Percentiles rank a stretch among this genome's conserved stretches.
Conservation (phyloP, 208 protist genomes). For the Trypanosoma cruzi region DNA sequence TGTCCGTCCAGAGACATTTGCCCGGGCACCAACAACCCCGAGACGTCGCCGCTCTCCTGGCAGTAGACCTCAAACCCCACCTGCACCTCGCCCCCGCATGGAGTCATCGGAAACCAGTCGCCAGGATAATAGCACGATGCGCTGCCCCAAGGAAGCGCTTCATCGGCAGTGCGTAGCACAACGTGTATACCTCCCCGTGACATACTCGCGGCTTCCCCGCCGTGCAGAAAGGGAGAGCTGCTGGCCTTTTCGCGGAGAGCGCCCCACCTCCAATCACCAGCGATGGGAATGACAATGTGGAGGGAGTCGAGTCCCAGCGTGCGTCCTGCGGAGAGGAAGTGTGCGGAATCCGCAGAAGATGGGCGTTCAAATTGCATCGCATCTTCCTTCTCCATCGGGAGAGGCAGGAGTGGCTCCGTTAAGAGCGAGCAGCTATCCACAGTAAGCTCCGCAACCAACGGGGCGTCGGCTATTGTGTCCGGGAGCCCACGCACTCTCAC, state of each 20-base stretch:
- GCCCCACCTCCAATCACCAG: background rate
- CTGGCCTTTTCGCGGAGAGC: background rate
- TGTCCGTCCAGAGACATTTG: background rate
- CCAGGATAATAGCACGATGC: conserved; percentile 24
- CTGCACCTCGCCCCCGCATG: conserved; percentile 32
- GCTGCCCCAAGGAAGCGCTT: conserved; percentile 21
- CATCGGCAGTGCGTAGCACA: conserved; percentile 23
- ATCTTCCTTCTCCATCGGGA: background rate
- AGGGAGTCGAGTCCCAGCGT: conserved; percentile 17
- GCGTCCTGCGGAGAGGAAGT: background rate
- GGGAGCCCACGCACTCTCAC: conserved; percentile 16
- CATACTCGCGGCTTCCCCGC: background rate
- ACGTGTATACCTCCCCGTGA: conserved; percentile 20
- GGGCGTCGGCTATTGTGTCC: background rate
- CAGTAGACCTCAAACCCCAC: conserved; percentile 30
- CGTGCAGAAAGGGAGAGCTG: background rate
- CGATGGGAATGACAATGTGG: conserved; percentile 18
- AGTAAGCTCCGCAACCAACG: conserved; percentile 11
- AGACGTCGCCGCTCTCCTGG: background rate
- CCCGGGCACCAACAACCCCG: background rate
- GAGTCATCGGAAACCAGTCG: conserved; percentile 27
- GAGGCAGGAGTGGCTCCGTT: conserved; percentile 6
- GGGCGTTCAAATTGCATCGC: background rate
- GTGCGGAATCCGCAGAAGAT: too few species aligned
- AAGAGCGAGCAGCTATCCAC: background rate